Conservation (phyloP, 2,329 filamentous ascomycete genomes). For the Rhexocercosporidium sp. region DNA sequence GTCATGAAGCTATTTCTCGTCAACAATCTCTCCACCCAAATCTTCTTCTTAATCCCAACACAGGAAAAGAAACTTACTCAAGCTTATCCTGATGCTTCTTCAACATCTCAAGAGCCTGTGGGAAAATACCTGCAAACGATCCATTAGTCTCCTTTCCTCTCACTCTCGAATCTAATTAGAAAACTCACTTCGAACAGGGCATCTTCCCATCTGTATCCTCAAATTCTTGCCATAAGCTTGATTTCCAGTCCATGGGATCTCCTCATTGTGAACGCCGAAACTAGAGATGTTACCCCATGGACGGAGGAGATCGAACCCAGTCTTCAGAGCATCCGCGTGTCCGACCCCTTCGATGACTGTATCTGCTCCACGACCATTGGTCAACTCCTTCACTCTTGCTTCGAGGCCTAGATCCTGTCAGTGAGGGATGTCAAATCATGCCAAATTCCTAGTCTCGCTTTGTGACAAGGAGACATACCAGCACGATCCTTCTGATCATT, state of each 20-base stretch:
- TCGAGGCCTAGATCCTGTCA: constrained; percentile 49
- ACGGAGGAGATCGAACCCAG: constrained; percentile 72
- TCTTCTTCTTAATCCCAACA: not conserved
- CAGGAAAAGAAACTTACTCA: constrained; percentile 57
- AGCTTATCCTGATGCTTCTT: constrained; percentile 70
- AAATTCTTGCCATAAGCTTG: constrained; percentile 75
- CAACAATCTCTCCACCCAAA: constrained; percentile 26
- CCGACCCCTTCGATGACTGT: constrained; percentile 82
- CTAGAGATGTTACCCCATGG: constrained; percentile 77
- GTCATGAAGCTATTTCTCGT: constrained; percentile 69
- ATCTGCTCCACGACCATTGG: constrained; percentile 82
- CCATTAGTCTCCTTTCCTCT: constrained; percentile 53
- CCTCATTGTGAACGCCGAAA: constrained; percentile 77
- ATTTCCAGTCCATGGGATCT: constrained; percentile 58
- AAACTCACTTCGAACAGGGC: constrained; percentile 70
- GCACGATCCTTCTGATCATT: constrained; percentile 75
- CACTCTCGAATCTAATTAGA: constrained; percentile 36
- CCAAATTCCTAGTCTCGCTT: too few relatives aligned
- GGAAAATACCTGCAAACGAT: constrained; percentile 66
- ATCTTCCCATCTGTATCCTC: constrained; percentile 74
- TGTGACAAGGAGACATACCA: constrained; percentile 46
- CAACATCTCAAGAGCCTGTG: constrained; percentile 66
- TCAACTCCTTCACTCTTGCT: constrained; percentile 73
- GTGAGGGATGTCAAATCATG: not conserved
- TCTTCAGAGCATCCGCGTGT: constrained; percentile 69